Evolutionary conservation across 768 basidiomycete species (phyloP).

Genomic region (Amanita fuliginea): DNA sequence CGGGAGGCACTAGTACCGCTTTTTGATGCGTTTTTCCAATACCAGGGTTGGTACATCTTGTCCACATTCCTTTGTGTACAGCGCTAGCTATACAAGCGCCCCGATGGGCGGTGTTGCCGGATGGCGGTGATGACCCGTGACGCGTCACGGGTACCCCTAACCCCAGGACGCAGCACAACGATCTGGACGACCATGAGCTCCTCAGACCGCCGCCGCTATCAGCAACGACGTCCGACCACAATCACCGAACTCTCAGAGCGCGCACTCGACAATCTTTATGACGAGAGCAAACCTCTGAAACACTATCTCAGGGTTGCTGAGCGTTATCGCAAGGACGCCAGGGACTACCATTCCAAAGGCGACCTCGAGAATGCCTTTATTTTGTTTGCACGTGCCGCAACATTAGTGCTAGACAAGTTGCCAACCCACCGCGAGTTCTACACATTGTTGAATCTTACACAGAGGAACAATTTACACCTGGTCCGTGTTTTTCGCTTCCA

Average conservation of each 20-base stretch:
- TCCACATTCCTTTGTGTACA: no score
- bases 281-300: conserved; percentile 50
- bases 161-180: background rate
- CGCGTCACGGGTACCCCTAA: background rate
- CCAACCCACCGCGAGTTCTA: conserved; percentile 61
- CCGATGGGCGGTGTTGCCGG: no score
- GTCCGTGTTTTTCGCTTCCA: conserved; percentile 33
- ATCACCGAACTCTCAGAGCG: conserved; percentile 58
- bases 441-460: conserved; percentile 38
- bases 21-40: no score
- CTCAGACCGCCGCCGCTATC: conserved; percentile 2
- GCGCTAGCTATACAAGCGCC: no score
- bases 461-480: conserved; percentile 56
- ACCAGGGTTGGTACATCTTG: no score
- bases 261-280: conserved; percentile 46
- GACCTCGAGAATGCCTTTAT: conserved; percentile 69
- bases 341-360: conserved; percentile 29
- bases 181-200: conserved; percentile 5
- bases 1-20: no score
- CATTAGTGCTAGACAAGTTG: conserved; percentile 69
- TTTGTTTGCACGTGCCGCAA: conserved; percentile 61
- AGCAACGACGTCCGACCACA: conserved; percentile 32
- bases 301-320: conserved; percentile 58
- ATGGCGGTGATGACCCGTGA: background rate
- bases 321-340: conserved; percentile 45